A percentile compares a stretch with the other conserved stretches of the same genome.
Evolutionary conservation across 768 basidiomycete species (phyloP).

Genomic region (Termitomyces sp.): DNA sequence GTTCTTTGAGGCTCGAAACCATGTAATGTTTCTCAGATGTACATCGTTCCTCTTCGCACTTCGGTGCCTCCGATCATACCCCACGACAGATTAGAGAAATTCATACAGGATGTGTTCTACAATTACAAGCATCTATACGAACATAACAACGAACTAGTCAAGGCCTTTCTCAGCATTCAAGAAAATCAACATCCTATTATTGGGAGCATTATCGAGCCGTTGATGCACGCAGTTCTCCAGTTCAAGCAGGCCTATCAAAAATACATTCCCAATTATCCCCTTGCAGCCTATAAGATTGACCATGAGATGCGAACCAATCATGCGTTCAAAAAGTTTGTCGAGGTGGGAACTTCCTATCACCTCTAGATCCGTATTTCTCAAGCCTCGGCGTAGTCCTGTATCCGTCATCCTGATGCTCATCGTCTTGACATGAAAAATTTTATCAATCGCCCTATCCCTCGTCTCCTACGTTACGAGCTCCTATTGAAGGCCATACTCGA

Average conservation of each 20-base stretch:
- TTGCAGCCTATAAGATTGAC: constrained; percentile 81
- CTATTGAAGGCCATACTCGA: constrained; percentile 77
- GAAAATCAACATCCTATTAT: constrained; percentile 81
- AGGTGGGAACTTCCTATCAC: constrained; percentile 36
- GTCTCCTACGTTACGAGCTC: constrained; percentile 83
- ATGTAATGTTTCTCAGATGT: constrained; percentile 50
- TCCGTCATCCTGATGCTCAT: constrained; percentile 70
- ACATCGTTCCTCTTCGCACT: constrained; percentile 70
- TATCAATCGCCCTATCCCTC: constrained; percentile 87
- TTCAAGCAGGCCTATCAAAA: constrained; percentile 92
- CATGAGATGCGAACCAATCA: constrained; percentile 81
- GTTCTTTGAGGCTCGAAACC: background rate
- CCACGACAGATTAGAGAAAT: constrained; percentile 60
- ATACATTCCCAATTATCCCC: constrained; percentile 87
- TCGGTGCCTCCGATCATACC: constrained; percentile 79
- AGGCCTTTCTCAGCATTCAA: constrained; percentile 80
- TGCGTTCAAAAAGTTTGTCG: constrained; percentile 76
- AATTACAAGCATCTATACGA: constrained; percentile 74
- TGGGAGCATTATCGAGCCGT: constrained; percentile 71
- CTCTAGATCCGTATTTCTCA: background rate
- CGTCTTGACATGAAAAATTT: constrained; percentile 90
- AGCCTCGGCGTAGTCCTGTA: constrained; percentile 25
- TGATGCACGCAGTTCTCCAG: constrained; percentile 85
- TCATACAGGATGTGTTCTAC: constrained; percentile 85
- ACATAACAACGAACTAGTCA: constrained; percentile 72